Evolutionary conservation across 129 eudicot genomes (phyloP).

Genomic region (Centella asiatica): DNA sequence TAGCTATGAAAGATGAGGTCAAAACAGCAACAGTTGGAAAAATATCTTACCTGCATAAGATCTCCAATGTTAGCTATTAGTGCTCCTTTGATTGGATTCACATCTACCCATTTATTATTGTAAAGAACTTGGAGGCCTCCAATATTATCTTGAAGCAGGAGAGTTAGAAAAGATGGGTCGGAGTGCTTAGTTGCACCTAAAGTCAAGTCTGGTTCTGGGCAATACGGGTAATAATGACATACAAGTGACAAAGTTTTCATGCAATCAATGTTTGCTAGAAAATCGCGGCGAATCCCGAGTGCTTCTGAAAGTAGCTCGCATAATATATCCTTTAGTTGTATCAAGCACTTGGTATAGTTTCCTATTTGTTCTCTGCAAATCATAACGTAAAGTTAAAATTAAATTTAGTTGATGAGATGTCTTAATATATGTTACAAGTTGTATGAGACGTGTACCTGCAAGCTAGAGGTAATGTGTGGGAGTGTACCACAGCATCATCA

Average conservation of each 20-base stretch:
- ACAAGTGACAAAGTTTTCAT: constrained; percentile 30
- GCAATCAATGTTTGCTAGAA: constrained; percentile 20
- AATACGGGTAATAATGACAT: constrained; percentile 41
- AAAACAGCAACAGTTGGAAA: not conserved
- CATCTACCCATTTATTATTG: constrained; percentile 34
- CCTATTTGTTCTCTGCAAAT: constrained; percentile 25
- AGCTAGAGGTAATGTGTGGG: constrained; percentile 31
- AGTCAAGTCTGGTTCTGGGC: constrained; percentile 50
- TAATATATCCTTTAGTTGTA: constrained; percentile 16
- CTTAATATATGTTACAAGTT: too few species aligned
- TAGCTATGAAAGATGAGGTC: not conserved
- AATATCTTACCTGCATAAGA: constrained; percentile 35
- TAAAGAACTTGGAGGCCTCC: constrained; percentile 51
- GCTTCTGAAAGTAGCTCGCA: constrained; percentile 36
- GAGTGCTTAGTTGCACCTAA: constrained; percentile 41
- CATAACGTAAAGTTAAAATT: not conserved
- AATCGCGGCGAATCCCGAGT: constrained; percentile 23
- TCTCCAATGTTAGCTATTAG: constrained; percentile 46
- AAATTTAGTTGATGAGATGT: too few species aligned
- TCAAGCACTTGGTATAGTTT: constrained; percentile 25
- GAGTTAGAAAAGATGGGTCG: constrained; percentile 34
- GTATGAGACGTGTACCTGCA: constrained; percentile 38
- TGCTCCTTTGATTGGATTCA: constrained; percentile 36
- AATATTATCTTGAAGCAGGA: constrained; percentile 35
- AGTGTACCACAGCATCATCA: constrained; percentile 18